Base-by-base conservation (phyloP, 2,329 filamentous ascomycete species). In the Cadophora sp. region DNA sequence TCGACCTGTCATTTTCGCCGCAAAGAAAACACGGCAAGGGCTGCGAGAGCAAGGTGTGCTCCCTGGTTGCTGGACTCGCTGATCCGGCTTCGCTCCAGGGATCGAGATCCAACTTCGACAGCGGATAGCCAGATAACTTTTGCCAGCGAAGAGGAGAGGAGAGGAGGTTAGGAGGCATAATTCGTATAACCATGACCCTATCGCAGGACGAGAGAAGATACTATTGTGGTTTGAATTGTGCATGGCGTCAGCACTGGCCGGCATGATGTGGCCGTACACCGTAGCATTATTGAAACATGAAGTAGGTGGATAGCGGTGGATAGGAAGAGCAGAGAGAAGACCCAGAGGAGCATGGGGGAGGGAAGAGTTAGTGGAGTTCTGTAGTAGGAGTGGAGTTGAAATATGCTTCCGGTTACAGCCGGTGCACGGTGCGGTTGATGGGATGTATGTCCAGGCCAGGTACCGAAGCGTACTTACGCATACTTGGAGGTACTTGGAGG, bases 1-100 rank as follows among this genome's bases (percentile, higher is more conserved):
- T 33, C 41, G 58, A 60, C 24, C 58, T 60, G 58, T 60, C 58
- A 48, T 60, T 47, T 60, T 45, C 41, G 58, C 58, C 41, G 58
- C 58, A 60, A 60, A 45, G 41, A 47, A 33, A 60, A 33, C 18
- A 33, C 16, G 58, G 58, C 16, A 48, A 16, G 36, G 58, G 41
- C 58, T 33, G 27, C 16, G 14, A 48, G 58, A 58, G 30, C 24
- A 47, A n/a, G 41, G 58, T 60, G 58, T 20, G 27, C 27, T 47
- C 58, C 58, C 58, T 60, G 58, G 58, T 60, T 33, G 58, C 43
- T 47, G 56, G 56, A 59, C 39, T 59, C 39, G 20, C 36, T 59
- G 56, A 45, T 27, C 56, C 56, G 56, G 39, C 20, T 18, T 43
- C 22, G 22, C 22, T 30, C 43, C 24, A 30, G 41, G 56, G 39